phyloP scores from a whole-genome alignment of 1,139 yeast species.

The Candida sanyaensis region DNA sequence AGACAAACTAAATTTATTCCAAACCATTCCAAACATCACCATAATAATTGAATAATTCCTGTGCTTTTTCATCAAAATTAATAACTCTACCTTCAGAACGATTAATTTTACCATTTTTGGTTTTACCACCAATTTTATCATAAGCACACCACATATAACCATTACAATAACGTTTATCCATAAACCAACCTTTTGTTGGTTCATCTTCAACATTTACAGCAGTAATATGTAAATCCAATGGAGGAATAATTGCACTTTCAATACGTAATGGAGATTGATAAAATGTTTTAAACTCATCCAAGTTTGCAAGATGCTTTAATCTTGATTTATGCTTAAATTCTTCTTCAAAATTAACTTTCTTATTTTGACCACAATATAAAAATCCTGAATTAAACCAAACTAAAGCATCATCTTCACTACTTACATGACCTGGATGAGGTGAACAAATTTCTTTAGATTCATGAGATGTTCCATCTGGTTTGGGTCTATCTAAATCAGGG shows the following conservation, averaged over 20 bases:
- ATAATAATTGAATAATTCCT: slow-evolving; percentile 28
- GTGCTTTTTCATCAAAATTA: slow-evolving; percentile 26
- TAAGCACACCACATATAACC: slow-evolving; percentile 52
- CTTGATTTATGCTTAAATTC: slow-evolving; percentile 24
- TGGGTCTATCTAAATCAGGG: slow-evolving; percentile 28
- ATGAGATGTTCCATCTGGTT: slow-evolving; percentile 22
- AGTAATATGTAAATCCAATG: slow-evolving; percentile 19
- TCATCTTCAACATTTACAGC: slow-evolving; percentile 29
- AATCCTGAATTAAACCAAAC: slow-evolving; percentile 37
- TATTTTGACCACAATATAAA: slow-evolving; percentile 16
- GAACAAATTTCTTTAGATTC: slow-evolving; percentile 35
- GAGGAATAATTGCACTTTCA: slow-evolving; percentile 34
- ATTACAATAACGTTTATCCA: slow-evolving; percentile 37
- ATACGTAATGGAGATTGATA: slow-evolving; percentile 27
- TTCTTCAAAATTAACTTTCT: slow-evolving; percentile 21
- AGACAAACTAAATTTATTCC: slow-evolving; percentile 6
- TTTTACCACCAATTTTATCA: slow-evolving; percentile 38
- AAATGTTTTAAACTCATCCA: slow-evolving; percentile 27
- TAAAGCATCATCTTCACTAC: slow-evolving; percentile 30
- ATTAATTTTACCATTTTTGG: slow-evolving; percentile 24
- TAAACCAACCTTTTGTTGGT: slow-evolving; percentile 34
- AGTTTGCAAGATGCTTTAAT: slow-evolving; percentile 20
- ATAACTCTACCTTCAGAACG: slow-evolving; percentile 27
- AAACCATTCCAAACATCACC: slow-evolving; percentile 33
- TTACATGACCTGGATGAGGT: slow-evolving; percentile 42